These are phyloP conservation scores for Camellia sinensis DNA, from an alignment of 148 eudicot genomes.

Conservation along the genomic window DNA sequence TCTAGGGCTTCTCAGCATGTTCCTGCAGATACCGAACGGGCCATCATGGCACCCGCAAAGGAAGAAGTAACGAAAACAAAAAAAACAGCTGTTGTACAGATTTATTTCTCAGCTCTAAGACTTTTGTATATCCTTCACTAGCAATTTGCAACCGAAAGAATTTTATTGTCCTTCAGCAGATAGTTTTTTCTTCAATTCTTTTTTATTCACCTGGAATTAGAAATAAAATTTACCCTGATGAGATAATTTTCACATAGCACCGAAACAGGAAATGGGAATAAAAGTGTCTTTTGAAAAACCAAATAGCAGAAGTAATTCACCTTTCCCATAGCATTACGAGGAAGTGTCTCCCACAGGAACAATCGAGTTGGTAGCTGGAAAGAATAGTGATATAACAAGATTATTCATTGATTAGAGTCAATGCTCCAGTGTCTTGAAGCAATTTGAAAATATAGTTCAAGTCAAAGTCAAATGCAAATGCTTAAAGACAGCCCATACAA, in stretches of 20 bases:
- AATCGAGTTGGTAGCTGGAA: constrained; percentile 80
- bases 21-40: neutral
- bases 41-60: neutral
- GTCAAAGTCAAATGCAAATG: neutral
- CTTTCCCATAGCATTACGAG: constrained; percentile 99
- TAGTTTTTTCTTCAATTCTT: constrained; percentile 26
- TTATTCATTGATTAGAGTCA: neutral
- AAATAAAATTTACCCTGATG: neutral
- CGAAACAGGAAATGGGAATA: neutral
- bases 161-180: constrained; percentile 14
- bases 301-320: constrained; percentile 32
- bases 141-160: neutral
- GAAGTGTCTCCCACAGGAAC: constrained; percentile 77
- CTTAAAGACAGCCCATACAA: neutral
- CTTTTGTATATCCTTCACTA: neutral
- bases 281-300: neutral
- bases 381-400: neutral
- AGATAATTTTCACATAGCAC: neutral
- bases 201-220: constrained; percentile 75
- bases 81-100: too few species aligned
- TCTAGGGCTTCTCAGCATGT: constrained; percentile 4
- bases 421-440: neutral
- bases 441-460: neutral
- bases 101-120: too few species aligned
- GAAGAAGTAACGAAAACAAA: neutral